A percentile compares a stretch with the other conserved stretches of the same genome.
phyloP scores from a whole-genome alignment of 2,329 filamentous ascomycete genomes.

The Ophiosphaerella narmari region DNA sequence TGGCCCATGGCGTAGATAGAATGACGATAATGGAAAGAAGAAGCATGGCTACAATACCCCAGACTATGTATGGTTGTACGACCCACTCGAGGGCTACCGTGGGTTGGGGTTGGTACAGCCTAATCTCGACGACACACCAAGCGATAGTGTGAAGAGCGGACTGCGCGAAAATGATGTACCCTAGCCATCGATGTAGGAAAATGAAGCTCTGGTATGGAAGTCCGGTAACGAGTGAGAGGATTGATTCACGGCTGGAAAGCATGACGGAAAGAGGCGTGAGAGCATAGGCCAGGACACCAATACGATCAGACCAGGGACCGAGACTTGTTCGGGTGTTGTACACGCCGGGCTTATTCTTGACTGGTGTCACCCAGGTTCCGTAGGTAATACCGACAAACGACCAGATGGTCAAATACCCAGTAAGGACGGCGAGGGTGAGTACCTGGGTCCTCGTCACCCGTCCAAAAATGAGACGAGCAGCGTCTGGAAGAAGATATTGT shows the following conservation, averaged over 20 bases:
- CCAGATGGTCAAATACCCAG: slow-evolving; percentile 68
- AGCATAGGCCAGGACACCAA: slow-evolving; percentile 74
- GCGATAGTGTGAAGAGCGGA: slow-evolving; percentile 70
- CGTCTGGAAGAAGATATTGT: slow-evolving; percentile 65
- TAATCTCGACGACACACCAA: slow-evolving; percentile 70
- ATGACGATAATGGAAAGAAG: slow-evolving; percentile 65
- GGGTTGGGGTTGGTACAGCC: slow-evolving; percentile 74
- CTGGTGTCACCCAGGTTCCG: slow-evolving; percentile 70
- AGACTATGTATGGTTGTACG: slow-evolving; percentile 69
- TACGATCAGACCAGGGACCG: slow-evolving; percentile 69
- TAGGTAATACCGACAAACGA: slow-evolving; percentile 69
- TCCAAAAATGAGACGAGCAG: slow-evolving; percentile 64
- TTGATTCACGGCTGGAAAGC: slow-evolving; percentile 69
- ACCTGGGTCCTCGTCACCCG: slow-evolving; percentile 71
- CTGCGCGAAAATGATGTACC: slow-evolving; percentile 73
- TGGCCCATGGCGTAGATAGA: slow-evolving; percentile 63
- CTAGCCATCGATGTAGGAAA: slow-evolving; percentile 68
- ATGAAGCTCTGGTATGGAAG: slow-evolving; percentile 75
- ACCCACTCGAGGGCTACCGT: slow-evolving; percentile 62
- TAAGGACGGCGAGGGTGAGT: slow-evolving; percentile 61
- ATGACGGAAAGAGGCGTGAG: slow-evolving; percentile 72
- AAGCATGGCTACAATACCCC: slow-evolving; percentile 71
- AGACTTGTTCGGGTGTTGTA: slow-evolving; percentile 69
- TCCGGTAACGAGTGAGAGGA: slow-evolving; percentile 71
- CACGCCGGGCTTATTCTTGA: slow-evolving; percentile 58